These are phyloP conservation scores for Pistacia vera DNA, from an alignment of 345 rosid genomes.

Conservation along the genomic window DNA sequence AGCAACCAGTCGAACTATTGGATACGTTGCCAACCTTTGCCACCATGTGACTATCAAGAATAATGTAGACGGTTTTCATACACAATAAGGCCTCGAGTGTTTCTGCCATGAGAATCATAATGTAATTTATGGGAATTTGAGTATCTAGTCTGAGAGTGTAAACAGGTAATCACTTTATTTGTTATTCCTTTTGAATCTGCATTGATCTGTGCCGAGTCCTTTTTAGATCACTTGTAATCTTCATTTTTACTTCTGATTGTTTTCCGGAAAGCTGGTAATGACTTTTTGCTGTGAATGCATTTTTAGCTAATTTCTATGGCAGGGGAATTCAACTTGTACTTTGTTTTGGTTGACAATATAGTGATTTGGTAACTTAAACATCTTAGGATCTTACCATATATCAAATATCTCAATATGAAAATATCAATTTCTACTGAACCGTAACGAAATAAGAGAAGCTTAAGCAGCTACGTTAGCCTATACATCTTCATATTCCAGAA, in stretches of 20 bases:
- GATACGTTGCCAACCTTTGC: neutral
- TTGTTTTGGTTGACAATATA: neutral
- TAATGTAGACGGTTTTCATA: conserved; percentile 10
- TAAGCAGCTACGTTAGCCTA: no score
- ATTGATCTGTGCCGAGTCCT: neutral
- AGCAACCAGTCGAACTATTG: neutral
- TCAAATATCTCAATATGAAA: no score
- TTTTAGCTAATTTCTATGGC: neutral
- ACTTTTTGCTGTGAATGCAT: no score
- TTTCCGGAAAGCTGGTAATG: conserved; percentile 3
- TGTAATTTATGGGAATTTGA: conserved; percentile 28
- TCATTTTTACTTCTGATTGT: conserved; percentile 3
- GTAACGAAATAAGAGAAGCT: no score
- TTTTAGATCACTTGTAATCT: neutral
- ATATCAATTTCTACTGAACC: no score
- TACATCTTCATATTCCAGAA: no score
- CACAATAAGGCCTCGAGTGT: conserved; percentile 40
- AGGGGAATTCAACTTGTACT: neutral
- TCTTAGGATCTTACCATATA: no score
- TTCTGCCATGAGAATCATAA: conserved; percentile 24
- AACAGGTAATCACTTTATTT: conserved; percentile 10
- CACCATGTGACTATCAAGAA: conserved; percentile 4
- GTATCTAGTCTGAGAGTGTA: conserved; percentile 15
- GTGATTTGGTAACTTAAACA: neutral
- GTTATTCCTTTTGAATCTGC: conserved; percentile 8